phyloP scores from a whole-genome alignment of 2,329 filamentous ascomycete genomes.

The Trichoderma polysporum region DNA sequence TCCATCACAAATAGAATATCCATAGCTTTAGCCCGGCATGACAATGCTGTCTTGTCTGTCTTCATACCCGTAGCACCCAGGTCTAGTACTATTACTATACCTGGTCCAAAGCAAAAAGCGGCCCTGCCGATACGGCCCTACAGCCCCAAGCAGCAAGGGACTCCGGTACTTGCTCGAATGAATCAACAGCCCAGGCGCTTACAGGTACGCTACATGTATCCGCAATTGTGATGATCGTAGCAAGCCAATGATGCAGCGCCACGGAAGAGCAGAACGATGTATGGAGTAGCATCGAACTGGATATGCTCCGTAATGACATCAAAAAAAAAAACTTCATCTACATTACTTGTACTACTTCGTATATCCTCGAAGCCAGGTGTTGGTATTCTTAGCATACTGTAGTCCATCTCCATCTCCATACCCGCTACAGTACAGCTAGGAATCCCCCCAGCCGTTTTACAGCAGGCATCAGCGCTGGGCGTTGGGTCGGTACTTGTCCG shows the following conservation, averaged over 20 bases:
- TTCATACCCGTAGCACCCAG: no score
- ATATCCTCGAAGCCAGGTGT: neutral
- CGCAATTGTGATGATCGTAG: neutral
- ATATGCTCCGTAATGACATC: neutral
- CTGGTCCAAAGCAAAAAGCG: no score
- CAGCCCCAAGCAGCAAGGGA: neutral
- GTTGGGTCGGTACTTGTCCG: neutral
- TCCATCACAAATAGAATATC: no score
- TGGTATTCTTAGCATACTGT: neutral
- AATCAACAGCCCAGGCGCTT: neutral
- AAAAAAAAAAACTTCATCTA: neutral
- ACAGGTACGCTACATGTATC: neutral
- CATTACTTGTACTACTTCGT: no score
- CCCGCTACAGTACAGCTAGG: neutral
- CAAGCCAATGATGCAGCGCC: neutral
- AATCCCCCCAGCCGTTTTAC: neutral
- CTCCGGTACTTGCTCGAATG: neutral
- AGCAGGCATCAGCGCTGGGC: neutral
- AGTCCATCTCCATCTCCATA: no score
- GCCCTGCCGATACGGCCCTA: no score
- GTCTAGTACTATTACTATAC: no score
- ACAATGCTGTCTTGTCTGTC: no score
- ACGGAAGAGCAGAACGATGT: no score
- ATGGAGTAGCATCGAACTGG: neutral
- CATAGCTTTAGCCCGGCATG: no score